Percentiles rank a stretch among this genome's conserved stretches.
These are phyloP conservation scores for Metarhizium humberi DNA, from an alignment of 2,329 filamentous ascomycete species.

Conservation along the genomic window DNA sequence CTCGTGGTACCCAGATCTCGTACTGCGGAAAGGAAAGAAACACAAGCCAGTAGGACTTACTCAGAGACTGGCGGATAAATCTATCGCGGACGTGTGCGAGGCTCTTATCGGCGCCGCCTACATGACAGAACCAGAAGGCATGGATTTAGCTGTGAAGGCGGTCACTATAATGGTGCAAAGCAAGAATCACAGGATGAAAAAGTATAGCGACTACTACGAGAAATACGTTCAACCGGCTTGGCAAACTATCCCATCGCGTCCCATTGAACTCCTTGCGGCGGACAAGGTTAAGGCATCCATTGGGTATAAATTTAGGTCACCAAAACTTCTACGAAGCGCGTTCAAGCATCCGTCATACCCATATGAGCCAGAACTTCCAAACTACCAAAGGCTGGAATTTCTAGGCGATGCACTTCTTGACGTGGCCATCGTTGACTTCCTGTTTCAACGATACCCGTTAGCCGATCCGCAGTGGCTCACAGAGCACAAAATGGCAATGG, in stretches of 20 bases:
- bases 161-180: slow-evolving; percentile 63
- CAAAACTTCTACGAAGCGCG: slow-evolving; percentile 69
- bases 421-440: slow-evolving; percentile 71
- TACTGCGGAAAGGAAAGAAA: slow-evolving; percentile 63
- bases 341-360: slow-evolving; percentile 85
- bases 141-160: slow-evolving; percentile 51
- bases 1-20: slow-evolving; percentile 80
- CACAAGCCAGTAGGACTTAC: slow-evolving; percentile 27
- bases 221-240: slow-evolving; percentile 63
- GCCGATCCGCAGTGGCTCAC: slow-evolving; percentile 95
- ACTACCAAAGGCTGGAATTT: slow-evolving; percentile 88
- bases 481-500: slow-evolving; percentile 99
- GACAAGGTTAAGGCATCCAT: slow-evolving; percentile 49
- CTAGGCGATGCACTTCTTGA: slow-evolving; percentile 83
- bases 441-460: slow-evolving; percentile 67
- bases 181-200: slow-evolving; percentile 57
- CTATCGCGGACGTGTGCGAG: slow-evolving; percentile 89
- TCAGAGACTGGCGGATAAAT: slow-evolving; percentile 76
- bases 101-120: slow-evolving; percentile 85
- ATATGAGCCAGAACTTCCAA: slow-evolving; percentile 63
- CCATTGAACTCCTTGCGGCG: slow-evolving; percentile 60
- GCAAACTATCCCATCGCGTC: slow-evolving; percentile 53
- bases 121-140: slow-evolving; percentile 33
- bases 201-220: slow-evolving; percentile 64
- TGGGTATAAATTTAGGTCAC: slow-evolving; percentile 60